These are phyloP conservation scores for Aspergillus asperescens DNA, from an alignment of 495 filamentous ascomycete species.

Conservation along the genomic window DNA sequence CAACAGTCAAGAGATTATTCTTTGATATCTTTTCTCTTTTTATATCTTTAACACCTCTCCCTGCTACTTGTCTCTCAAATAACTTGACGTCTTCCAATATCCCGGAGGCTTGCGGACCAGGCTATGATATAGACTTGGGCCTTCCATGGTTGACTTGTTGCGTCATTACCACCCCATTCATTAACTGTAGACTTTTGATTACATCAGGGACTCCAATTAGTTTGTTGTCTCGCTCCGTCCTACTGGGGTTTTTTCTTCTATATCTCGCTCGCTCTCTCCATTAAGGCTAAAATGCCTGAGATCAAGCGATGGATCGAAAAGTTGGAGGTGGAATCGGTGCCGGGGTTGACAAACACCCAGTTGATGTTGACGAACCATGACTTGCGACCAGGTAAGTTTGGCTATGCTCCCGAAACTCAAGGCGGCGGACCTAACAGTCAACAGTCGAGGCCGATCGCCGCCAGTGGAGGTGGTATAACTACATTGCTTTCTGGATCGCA, in stretches of 20 bases:
- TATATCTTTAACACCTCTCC: neutral
- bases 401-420: neutral
- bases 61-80: too few relatives aligned
- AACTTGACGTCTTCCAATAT: neutral
- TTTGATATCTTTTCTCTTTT: neutral
- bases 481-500: constrained; percentile 86
- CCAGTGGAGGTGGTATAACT: constrained; percentile 86
- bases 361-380: constrained; percentile 90
- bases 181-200: constrained; percentile 4
- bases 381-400: constrained; percentile 65
- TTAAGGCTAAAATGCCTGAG: constrained; percentile 23
- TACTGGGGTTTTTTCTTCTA: neutral
- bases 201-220: neutral
- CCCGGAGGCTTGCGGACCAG: neutral
- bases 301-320: constrained; percentile 41
- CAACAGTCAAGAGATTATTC: neutral
- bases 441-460: constrained; percentile 74
- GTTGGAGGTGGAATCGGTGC: constrained; percentile 66
- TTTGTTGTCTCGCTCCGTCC: neutral
- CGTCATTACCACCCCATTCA: constrained; percentile 4
- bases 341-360: constrained; percentile 75
- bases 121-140: neutral
- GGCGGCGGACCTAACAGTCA: neutral
- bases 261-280: neutral
- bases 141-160: constrained; percentile 3